Evolutionary conservation across 495 filamentous ascomycete species (phyloP), one percentile per base, ranked within the genome.

Genomic region (Xylaria curta): DNA sequence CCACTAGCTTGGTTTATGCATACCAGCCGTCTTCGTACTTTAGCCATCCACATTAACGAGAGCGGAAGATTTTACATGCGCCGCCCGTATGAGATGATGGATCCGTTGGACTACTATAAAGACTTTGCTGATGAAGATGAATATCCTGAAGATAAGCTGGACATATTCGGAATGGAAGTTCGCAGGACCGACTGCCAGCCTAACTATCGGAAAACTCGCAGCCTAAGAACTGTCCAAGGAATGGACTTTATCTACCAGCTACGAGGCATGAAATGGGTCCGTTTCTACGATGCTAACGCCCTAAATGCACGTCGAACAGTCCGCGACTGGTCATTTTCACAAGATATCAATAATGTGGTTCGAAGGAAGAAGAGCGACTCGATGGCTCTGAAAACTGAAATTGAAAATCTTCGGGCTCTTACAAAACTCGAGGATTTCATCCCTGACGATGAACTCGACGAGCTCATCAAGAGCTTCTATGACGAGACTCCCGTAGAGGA

Each of bases 21-120:
- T n/a, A 75, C 75, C 7, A 68, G 42, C n/a, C 74, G 79, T 1
- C 76, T 85, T 0, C 75, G 76, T 0, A 84, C 81, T 0, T 36
- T 85, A 0, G 77, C 77, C 0, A 44, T 85, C 0, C 77, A 84
- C 56, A 73, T 85, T 47, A 71, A 80, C 46, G 83, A 85, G 66
- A 69, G 64, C 4, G 44, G 19, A 0, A 68, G 26, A 12, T 3
- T 0, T 0, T 76, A 77, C 38, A 71, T 73, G 38, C 76, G 83
- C 15, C 75, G 82, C 0, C 40, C 26, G 2, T 74, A 80, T 33
- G 83, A 84, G 47, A 36, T 73, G 66, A 10, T 24, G 60, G 1
- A 71, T 0, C 6, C 12, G 4, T n/a, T 49, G 5, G 17, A 40
- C 44, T 51, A 68, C 24, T 17, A 38, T 33, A 13, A 62, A 51